phyloP scores from a whole-genome alignment of 805 yeast genomes.

The Candida insectorum region DNA sequence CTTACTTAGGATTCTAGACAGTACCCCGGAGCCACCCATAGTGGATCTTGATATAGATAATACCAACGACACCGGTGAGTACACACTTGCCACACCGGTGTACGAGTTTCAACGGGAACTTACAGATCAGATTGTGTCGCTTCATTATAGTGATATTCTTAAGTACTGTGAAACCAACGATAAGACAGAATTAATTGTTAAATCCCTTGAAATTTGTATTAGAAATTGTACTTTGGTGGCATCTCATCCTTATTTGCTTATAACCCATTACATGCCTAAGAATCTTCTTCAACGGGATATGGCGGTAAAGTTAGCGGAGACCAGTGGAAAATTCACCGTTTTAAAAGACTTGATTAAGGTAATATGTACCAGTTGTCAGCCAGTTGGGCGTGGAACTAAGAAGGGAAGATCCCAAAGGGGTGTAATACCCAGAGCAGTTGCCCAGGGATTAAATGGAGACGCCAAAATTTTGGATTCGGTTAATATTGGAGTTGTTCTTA shows the following conservation, averaged over 20 bases:
- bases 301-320: conserved; percentile 65
- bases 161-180: conserved; percentile 72
- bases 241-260: conserved; percentile 83
- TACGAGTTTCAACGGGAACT: conserved; percentile 82
- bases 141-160: conserved; percentile 87
- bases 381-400: not conserved
- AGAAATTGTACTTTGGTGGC: conserved; percentile 76
- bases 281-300: conserved; percentile 67
- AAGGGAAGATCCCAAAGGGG: not conserved
- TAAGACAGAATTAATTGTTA: conserved; percentile 53
- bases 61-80: conserved; percentile 53
- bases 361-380: conserved; percentile 25
- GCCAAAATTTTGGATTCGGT: conserved; percentile 17
- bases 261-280: conserved; percentile 84
- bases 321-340: conserved; percentile 81
- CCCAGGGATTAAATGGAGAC: not conserved
- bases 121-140: conserved; percentile 85
- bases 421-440: not conserved
- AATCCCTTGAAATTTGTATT: conserved; percentile 72
- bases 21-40: conserved; percentile 80
- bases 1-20: conserved; percentile 68
- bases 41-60: conserved; percentile 52
- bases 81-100: conserved; percentile 78
- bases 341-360: conserved; percentile 61
- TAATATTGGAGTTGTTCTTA: conserved; percentile 66